Base-by-base conservation (phyloP, 768 basidiomycete species). In the Mycena crocata region DNA sequence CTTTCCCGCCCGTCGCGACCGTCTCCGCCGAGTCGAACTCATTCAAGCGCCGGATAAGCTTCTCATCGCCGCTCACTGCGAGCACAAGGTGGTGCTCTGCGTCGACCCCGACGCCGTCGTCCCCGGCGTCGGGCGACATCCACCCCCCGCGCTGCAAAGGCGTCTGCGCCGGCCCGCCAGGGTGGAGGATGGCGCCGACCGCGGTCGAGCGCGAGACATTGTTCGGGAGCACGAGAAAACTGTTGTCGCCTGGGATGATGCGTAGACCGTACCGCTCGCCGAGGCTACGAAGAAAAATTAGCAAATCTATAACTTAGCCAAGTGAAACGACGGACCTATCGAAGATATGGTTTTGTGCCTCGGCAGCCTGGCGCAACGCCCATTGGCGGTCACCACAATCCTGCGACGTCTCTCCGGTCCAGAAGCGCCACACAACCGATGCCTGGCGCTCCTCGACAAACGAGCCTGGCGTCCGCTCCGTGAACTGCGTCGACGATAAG, bases 321-420 rank as follows among this genome's bases (percentile, higher is more conserved):
- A 51, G 35, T 14, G 14, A 42, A 51, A 31, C n/a, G 8, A 42
- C 72, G 32, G 44, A 87, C 87, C 87, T 88, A 76, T 94, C 94
- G 73, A 93, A 95, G 68, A 95, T 93, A 72, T 95, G 94, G 78
- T 96, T 96, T 78, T 95, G 94, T 24, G 94, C 94, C 75, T 95
- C 94, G 0, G 93, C 93, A 1, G 94, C 94, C 74, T 95, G 94
- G 24, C 94, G 82, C 34, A 91, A 85, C 0, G 93, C 94, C 94
- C 94, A 96, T 61, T 87, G 88, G 14, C 90, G 83, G 72, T 93
- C 92, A 0, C 87, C 76, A 42, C 80, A 78, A 39, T 88, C 84
- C 19, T 73, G 49, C 48, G 71, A 67, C 19, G 77, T 62, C 26
- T 75, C 79, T 3, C 83, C 90, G 0, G 89, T 91, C 90, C 91